phyloP scores from a whole-genome alignment of 1,139 yeast species.

The Ashbya aceris region DNA sequence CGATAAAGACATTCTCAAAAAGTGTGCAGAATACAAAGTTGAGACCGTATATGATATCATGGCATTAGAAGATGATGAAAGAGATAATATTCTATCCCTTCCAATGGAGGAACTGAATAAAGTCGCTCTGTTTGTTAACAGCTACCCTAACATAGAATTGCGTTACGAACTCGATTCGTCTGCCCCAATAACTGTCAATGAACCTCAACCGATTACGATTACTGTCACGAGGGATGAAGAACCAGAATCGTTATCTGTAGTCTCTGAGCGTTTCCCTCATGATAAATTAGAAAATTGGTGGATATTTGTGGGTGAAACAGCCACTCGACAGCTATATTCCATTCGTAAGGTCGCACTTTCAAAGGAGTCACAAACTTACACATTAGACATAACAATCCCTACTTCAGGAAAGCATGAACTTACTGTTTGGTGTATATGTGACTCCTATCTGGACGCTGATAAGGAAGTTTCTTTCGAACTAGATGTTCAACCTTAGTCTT shows the following conservation, averaged over 20 bases:
- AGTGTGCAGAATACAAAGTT: slow-evolving; percentile 50
- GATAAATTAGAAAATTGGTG: slow-evolving; percentile 75
- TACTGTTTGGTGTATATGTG: slow-evolving; percentile 82
- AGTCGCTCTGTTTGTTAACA: slow-evolving; percentile 84
- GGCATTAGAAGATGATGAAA: slow-evolving; percentile 72
- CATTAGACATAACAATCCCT: slow-evolving; percentile 51
- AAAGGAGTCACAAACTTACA: slow-evolving; percentile 44
- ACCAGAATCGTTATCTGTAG: slow-evolving; percentile 56
- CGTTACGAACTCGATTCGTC: slow-evolving; percentile 40
- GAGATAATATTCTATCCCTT: slow-evolving; percentile 55
- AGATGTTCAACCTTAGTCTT: slow-evolving; percentile 28
- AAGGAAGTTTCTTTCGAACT: slow-evolving; percentile 56
- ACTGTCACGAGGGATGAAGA: slow-evolving; percentile 65
- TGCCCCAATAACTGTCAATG: slow-evolving; percentile 34
- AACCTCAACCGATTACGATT: slow-evolving; percentile 41
- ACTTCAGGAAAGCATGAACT: slow-evolving; percentile 51
- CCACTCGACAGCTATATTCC: slow-evolving; percentile 55
- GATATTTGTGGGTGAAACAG: slow-evolving; percentile 68
- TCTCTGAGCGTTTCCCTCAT: slow-evolving; percentile 47
- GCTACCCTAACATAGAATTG: slow-evolving; percentile 79
- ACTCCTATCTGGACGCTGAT: slow-evolving; percentile 84
- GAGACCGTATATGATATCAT: slow-evolving; percentile 76
- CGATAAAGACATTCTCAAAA: slow-evolving; percentile 41
- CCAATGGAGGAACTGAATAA: slow-evolving; percentile 39
- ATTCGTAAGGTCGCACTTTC: slow-evolving; percentile 56